phyloP scores from a whole-genome alignment of 768 basidiomycete species.

The Rossbeevera mucosa region DNA sequence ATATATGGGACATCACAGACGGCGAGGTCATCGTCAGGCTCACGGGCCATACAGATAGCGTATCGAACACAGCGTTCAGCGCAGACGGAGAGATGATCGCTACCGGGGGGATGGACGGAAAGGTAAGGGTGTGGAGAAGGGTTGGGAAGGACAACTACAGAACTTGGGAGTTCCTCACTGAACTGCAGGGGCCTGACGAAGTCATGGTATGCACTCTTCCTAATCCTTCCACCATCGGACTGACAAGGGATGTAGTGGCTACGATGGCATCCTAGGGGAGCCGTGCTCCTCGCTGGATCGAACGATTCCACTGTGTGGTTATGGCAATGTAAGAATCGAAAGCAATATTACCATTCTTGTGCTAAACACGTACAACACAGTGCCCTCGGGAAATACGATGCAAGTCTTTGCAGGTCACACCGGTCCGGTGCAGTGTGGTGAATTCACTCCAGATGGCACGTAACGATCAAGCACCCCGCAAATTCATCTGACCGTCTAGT shows the following conservation, averaged over 20 bases:
- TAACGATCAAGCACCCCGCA: not conserved
- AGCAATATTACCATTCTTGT: not conserved
- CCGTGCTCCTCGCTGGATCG: conserved; percentile 83
- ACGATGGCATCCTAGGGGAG: conserved; percentile 94
- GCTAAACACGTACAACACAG: conserved; percentile 38
- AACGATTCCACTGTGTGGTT: conserved; percentile 95
- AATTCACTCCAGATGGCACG: conserved; percentile 87
- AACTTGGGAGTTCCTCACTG: conserved; percentile 92
- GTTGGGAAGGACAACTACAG: conserved; percentile 70
- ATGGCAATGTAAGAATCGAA: conserved; percentile 78
- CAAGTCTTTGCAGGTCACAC: conserved; percentile 93
- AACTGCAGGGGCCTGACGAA: conserved; percentile 92
- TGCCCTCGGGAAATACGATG: conserved; percentile 93
- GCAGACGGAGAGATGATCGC: conserved; percentile 88
- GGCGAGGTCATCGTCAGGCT: conserved; percentile 80
- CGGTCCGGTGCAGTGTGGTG: conserved; percentile 76
- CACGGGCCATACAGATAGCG: conserved; percentile 91
- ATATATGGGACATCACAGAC: conserved; percentile 84
- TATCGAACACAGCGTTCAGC: conserved; percentile 75
- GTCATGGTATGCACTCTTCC: conserved; percentile 65
- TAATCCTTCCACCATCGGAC: not conserved
- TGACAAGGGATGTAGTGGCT: conserved; percentile 62
- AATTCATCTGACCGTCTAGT: conserved; percentile 2
- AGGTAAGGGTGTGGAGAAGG: conserved; percentile 86
- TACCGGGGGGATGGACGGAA: conserved; percentile 98